Evolutionary conservation across 2,329 filamentous ascomycete genomes (phyloP).

Genomic region (Chaetothyriales sp.): DNA sequence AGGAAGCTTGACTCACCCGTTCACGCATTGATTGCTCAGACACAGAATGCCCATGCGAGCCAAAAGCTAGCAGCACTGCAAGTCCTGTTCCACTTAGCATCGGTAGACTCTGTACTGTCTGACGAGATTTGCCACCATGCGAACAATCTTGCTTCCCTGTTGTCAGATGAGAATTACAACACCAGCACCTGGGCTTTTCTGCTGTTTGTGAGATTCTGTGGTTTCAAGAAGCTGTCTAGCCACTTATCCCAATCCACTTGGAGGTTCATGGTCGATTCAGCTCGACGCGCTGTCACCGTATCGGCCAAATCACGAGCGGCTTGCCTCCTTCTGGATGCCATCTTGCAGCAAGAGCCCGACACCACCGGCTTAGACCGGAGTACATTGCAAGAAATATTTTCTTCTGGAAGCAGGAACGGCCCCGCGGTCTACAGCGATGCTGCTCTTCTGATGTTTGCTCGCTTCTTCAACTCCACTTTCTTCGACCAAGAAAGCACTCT

Average conservation of each 20-base stretch:
- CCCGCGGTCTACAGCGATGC: conserved; percentile 69
- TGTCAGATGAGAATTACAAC: conserved; percentile 7
- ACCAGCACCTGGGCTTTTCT: conserved; percentile 11
- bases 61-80: conserved; percentile 10
- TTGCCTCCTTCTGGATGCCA: conserved; percentile 55
- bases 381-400: conserved; percentile 57
- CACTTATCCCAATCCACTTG: conserved; percentile 32
- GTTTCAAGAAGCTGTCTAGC: not conserved
- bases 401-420: conserved; percentile 66
- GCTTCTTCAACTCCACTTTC: conserved; percentile 50
- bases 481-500: conserved; percentile 52
- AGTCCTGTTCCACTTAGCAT: conserved; percentile 10
- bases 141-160: conserved; percentile 2
- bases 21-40: conserved; percentile 6
- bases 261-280: conserved; percentile 63
- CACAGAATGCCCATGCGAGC: conserved; percentile 3
- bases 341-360: conserved; percentile 55
- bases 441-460: conserved; percentile 58
- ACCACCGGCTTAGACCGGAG: conserved; percentile 54
- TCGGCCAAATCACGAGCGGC: conserved; percentile 61
- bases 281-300: conserved; percentile 56
- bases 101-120: conserved; percentile 4
- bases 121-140: conserved; percentile 1
- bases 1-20: conserved; percentile 6
- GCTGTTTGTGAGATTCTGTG: conserved; percentile 6